Evolutionary conservation across 495 filamentous ascomycete species (phyloP), one percentile per base, ranked within the genome.

Genomic region (Hapsidospora chrysogenum): DNA sequence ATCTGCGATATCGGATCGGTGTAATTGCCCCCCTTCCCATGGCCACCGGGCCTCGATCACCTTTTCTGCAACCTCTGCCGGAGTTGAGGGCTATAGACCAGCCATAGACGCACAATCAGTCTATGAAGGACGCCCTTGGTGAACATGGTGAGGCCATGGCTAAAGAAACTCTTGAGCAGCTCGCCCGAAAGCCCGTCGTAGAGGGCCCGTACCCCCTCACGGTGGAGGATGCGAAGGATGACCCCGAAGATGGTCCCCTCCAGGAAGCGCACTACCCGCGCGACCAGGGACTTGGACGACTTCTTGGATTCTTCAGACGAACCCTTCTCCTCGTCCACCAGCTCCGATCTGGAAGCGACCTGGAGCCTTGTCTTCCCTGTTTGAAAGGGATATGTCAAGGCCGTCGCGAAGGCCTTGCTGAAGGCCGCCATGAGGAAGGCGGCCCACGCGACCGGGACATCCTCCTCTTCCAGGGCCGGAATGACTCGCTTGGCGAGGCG

Each of bases 61-160:
- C 23, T 26, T 11, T 26, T 26, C n/a, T n/a, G n/a, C 9, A 15
- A 31, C 16, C 31, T 23, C 13, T 28, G 8, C 23, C 23, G 23
- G 6, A 26, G 23, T 11, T 6, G 23, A 11, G 23, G 23, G 11
- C 23, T 11, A 11, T 26, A 26, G 29, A 40, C 25, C 19, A 51
- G 36, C 2, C 40, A 92, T 10, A 73, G 45, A 40, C 67, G 70
- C 16, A 92, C 63, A 38, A 94, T 71, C 13, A 73, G 43, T n/a
- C 65, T 55, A 42, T 93, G 85, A n/a, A 85, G 71, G 11, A 65
- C 55, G 35, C 92, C 80, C 54, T 94, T 94, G 18, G 80, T 69
- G 32, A 92, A 54, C 82, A 92, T 92, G n/a, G 84, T 85, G 17
- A 83, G 70, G 1, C 85, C 86, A 44, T 92, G 83, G 9, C 72